Evolutionary conservation across 2,329 filamentous ascomycete species (phyloP).

Genomic region (Macrophomina phaseolina): DNA sequence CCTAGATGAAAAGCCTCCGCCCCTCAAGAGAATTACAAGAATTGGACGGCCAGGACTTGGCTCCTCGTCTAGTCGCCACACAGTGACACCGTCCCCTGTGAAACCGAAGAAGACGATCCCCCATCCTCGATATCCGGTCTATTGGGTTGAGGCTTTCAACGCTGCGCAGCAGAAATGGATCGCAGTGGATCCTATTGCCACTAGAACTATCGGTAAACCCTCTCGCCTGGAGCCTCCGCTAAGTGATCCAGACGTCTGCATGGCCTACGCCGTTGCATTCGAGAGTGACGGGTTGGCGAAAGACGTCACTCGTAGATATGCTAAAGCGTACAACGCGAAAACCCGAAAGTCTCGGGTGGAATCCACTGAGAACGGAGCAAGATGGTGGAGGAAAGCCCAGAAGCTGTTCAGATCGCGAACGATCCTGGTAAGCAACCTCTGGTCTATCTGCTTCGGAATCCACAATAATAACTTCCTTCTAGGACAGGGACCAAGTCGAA

Average conservation of each 20-base stretch:
- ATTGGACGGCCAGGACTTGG: slow-evolving; percentile 6
- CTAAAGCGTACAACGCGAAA: slow-evolving; percentile 88
- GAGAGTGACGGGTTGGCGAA: slow-evolving; percentile 77
- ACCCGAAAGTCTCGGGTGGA: slow-evolving; percentile 84
- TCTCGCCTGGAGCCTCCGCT: slow-evolving; percentile 81
- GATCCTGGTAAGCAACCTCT: slow-evolving; percentile 28
- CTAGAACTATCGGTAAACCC: slow-evolving; percentile 76
- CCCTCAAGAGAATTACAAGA: slow-evolving; percentile 24
- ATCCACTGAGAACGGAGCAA: slow-evolving; percentile 58
- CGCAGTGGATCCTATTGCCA: slow-evolving; percentile 83
- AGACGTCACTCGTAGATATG: slow-evolving; percentile 88
- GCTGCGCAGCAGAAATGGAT: slow-evolving; percentile 89
- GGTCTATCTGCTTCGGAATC: neutral
- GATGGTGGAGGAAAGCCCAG: slow-evolving; percentile 62
- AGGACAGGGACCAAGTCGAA: slow-evolving; percentile 82
- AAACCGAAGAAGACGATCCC: slow-evolving; percentile 16
- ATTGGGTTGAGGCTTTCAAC: slow-evolving; percentile 94
- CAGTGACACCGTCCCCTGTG: neutral
- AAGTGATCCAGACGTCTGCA: slow-evolving; percentile 74
- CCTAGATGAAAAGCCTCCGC: neutral
- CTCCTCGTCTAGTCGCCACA: slow-evolving; percentile 1
- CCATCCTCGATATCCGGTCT: slow-evolving; percentile 70
- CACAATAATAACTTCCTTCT: neutral
- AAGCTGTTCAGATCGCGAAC: slow-evolving; percentile 48
- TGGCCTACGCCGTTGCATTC: slow-evolving; percentile 86